Conservation (phyloP, 805 yeast genomes). For the Alloascoidea africana region DNA sequence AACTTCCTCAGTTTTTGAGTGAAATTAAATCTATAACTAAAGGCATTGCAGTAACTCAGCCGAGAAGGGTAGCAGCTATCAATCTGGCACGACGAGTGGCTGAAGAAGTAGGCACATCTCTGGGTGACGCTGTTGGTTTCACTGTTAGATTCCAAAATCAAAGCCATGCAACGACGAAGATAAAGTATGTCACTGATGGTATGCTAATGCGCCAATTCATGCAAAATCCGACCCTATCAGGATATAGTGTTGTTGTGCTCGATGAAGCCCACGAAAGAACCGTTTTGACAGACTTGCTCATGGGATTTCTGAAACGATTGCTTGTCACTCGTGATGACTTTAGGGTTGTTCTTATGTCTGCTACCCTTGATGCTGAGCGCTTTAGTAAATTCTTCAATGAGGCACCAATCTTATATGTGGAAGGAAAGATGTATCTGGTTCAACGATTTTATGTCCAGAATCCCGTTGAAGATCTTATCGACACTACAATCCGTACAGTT, state of each 20-base stretch:
- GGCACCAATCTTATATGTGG: conserved; percentile 77
- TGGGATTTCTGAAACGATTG: conserved; percentile 76
- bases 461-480: conserved; percentile 73
- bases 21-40: conserved; percentile 25
- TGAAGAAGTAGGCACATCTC: conserved; percentile 61
- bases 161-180: conserved; percentile 36
- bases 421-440: conserved; percentile 84
- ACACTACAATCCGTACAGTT: conserved; percentile 55
- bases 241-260: conserved; percentile 63
- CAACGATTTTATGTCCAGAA: conserved; percentile 48
- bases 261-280: conserved; percentile 99
- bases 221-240: conserved; percentile 47
- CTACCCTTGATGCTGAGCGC: conserved; percentile 83
- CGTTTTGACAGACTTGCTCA: conserved; percentile 71
- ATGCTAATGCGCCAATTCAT: conserved; percentile 87
- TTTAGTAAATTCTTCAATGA: conserved; percentile 64
- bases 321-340: conserved; percentile 38
- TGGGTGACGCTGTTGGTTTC: conserved; percentile 83
- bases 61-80: conserved; percentile 95
- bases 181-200: conserved; percentile 92
- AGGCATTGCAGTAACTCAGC: conserved; percentile 85
- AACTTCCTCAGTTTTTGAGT: conserved; percentile 84
- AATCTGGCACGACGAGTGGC: conserved; percentile 87
- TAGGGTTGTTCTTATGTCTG: conserved; percentile 82
- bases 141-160: conserved; percentile 82